Percentiles rank a stretch among this genome's conserved stretches.
Evolutionary conservation across 192 early-diverging fungal species (phyloP).

Genomic region (Dissophora globulifera): DNA sequence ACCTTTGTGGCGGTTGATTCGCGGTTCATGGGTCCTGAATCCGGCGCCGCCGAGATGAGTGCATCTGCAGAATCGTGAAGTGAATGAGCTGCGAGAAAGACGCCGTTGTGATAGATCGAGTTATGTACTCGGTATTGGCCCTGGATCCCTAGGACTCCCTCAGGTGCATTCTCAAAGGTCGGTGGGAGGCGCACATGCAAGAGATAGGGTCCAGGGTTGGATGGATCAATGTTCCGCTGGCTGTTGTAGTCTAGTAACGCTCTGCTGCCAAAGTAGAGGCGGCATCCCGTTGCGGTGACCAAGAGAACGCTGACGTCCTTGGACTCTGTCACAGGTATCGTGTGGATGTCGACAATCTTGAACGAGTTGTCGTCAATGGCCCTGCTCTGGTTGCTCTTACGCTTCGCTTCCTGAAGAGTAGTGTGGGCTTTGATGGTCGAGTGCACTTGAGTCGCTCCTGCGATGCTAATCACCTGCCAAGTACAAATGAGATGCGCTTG

Average conservation of each 20-base stretch:
- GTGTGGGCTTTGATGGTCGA: constrained; percentile 21
- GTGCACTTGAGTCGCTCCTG: constrained; percentile 1
- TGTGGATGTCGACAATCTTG: constrained; percentile 80
- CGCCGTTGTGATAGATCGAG: constrained; percentile 72
- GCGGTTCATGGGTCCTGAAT: constrained; percentile 67
- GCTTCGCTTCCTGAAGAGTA: constrained; percentile 36
- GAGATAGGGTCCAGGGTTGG: constrained; percentile 56
- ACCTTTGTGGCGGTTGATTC: constrained; percentile 41
- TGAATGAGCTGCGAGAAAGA: constrained; percentile 73
- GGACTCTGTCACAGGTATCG: constrained; percentile 72
- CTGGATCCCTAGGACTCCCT: constrained; percentile 22
- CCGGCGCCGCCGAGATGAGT: constrained; percentile 69
- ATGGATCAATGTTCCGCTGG: constrained; percentile 22
- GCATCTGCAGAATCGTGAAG: constrained; percentile 77
- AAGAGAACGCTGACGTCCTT: constrained; percentile 77
- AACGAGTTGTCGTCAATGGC: constrained; percentile 58
- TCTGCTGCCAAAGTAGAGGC: constrained; percentile 78
- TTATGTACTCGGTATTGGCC: constrained; percentile 66
- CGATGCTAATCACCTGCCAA: constrained; percentile 27
- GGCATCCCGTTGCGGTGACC: constrained; percentile 78
- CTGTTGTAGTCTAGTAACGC: constrained; percentile 30
- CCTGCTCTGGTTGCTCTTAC: constrained; percentile 44
- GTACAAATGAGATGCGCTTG: neutral
- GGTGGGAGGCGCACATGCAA: constrained; percentile 79
- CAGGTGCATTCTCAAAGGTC: constrained; percentile 51